phyloP scores from a whole-genome alignment of 2,329 filamentous ascomycete species.

The Ophiocordyceps sinensis region DNA sequence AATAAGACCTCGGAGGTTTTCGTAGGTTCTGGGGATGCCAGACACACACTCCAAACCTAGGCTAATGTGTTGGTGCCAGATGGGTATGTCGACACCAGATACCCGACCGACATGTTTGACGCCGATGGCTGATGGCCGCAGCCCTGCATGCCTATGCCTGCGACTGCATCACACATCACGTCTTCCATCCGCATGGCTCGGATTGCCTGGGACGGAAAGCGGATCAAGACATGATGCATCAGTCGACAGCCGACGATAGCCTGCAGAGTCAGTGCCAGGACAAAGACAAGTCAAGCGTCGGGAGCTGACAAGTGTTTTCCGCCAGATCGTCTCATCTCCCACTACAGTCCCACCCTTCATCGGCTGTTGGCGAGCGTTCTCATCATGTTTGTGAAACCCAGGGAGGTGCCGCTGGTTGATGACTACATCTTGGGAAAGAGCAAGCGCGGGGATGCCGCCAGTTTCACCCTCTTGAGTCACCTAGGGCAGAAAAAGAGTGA shows the following conservation, averaged over 20 bases:
- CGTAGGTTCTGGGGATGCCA: constrained; percentile 22
- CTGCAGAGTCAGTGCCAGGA: constrained; percentile 38
- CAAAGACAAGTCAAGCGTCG: neutral
- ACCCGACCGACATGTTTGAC: neutral
- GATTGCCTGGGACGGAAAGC: constrained; percentile 38
- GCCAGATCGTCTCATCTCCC: constrained; percentile 42
- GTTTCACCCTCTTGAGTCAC: constrained; percentile 44
- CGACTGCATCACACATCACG: constrained; percentile 53
- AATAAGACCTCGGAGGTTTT: constrained; percentile 41
- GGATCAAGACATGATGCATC: constrained; percentile 54
- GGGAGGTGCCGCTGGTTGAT: constrained; percentile 44
- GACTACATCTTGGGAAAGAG: constrained; percentile 40
- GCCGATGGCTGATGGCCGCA: constrained; percentile 8
- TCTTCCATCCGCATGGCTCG: constrained; percentile 53
- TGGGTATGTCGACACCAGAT: constrained; percentile 11
- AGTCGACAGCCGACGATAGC: constrained; percentile 53
- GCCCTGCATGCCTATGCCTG: constrained; percentile 52
- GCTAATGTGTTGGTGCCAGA: constrained; percentile 10
- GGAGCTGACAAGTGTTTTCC: constrained; percentile 3
- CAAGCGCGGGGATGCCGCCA: constrained; percentile 27
- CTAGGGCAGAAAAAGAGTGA: constrained; percentile 35
- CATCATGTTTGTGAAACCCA: constrained; percentile 34
- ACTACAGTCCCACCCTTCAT: constrained; percentile 40
- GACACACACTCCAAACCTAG: neutral
- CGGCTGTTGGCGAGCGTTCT: constrained; percentile 30